Evolutionary conservation across 2,329 filamentous ascomycete genomes (phyloP), one percentile per base, ranked within the genome.

Genomic region (Penicillium paneum): DNA sequence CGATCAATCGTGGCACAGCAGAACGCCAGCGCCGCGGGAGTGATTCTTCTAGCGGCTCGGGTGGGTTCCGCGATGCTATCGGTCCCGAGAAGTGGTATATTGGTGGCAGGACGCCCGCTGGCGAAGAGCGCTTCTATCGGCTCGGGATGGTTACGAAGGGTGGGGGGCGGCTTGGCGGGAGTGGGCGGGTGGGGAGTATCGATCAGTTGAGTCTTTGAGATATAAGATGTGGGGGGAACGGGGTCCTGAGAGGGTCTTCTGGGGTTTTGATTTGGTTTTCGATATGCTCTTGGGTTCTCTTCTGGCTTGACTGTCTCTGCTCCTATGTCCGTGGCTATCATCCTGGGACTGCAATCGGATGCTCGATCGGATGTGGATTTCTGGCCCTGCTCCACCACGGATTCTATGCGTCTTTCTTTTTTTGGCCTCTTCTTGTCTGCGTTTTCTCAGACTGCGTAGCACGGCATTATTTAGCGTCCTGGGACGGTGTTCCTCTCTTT

Each of bases 61-160:
- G 75, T 13, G 78, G 77, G 2, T 79, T 79, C 52, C 69, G 76
- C 8, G 78, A 79, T 63, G 73, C 75, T 0, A 55, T 78, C 10
- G 76, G 76, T 0, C 68, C 72, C 2, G 77, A 79, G 65, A 79
- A 79, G 59, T 80, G 78, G 78, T 80, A 79, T 64, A 77, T 80
- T 26, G 78, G 78, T 4, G 78, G 78, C 5, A 68, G 75, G 34
- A 79, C 74, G 21, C 71, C 75, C 11, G 69, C 64, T 15, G 78
- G 78, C 0, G 78, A 80, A 63, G 78, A 80, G 57, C 71, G 75
- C 45, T 78, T 79, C 52, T 79, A 79, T 53, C 70, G 74, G 8
- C 59, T 80, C 7, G 77, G 78, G 4, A 74, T 79, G 71, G 77
- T 79, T 21, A 77, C 74, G 5, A 76, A 73, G 54, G 73, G 71